Conservation (phyloP, 306 rosid genomes). For the Vigna mungo region DNA sequence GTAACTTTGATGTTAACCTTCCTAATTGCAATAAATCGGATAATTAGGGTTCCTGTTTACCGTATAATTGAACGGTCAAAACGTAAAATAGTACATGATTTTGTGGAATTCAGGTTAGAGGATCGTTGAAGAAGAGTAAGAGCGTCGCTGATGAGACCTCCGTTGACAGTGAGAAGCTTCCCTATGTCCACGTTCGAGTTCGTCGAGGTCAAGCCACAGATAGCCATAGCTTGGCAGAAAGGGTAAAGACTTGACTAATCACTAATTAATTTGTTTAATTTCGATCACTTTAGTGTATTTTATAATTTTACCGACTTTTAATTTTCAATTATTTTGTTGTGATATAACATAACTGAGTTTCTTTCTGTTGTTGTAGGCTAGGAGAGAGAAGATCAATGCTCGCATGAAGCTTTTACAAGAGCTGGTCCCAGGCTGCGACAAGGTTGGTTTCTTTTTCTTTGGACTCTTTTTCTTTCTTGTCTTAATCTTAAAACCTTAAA, state of each 20-base stretch:
- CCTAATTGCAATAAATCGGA: neutral
- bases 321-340: neutral
- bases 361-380: constrained; percentile 66
- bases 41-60: constrained; percentile 56
- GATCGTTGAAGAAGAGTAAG: constrained; percentile 74
- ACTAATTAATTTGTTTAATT: constrained; percentile 37
- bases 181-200: constrained; percentile 94
- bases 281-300: constrained; percentile 1
- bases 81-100: constrained; percentile 4
- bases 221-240: constrained; percentile 94
- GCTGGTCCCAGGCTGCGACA: constrained; percentile 97
- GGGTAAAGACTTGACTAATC: constrained; percentile 66
- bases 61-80: constrained; percentile 33
- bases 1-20: neutral
- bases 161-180: constrained; percentile 75
- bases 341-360: constrained; percentile 1
- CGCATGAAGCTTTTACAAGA: constrained; percentile 96
- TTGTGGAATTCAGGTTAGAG: constrained; percentile 64
- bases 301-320: neutral
- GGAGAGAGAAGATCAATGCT: constrained; percentile 99
- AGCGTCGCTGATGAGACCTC: constrained; percentile 55
- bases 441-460: constrained; percentile 62
- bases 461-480: constrained; percentile 39
- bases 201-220: constrained; percentile 99
- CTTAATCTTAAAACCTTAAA: constrained; percentile 40